Evolutionary conservation across 805 yeast species (phyloP), one percentile per base, ranked within the genome.

Genomic region (Metschnikowia proteae): DNA sequence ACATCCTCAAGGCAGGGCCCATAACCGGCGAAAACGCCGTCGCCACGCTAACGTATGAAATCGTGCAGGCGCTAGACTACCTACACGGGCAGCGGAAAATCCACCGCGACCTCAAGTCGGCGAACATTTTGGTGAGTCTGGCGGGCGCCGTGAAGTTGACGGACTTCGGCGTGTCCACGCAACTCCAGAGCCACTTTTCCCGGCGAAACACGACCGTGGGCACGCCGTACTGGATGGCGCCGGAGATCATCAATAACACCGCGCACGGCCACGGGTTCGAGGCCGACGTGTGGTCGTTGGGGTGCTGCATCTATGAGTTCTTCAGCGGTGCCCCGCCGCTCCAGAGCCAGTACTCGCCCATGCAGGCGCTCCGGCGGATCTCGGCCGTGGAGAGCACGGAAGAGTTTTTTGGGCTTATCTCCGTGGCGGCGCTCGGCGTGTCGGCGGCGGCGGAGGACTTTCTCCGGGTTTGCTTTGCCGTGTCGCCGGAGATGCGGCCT

Each of bases 221-320:
- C 0, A 80, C 84, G 0, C 84, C 84, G 0, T 79, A 79, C 56
- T 80, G 83, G 83, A 79, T 80, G 84, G 81, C 84, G 0, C 84
- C 84, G 0, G 84, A 80, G 48, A 79, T 80, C 1, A 79, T 80
- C 26, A 60, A 74, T 53, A 77, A 80, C 54, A 80, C 39, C 6
- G 22, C 78, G 52, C 80, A 82, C n/a, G 83, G 79, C 46, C 76
- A 73, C 54, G 62, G 69, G 46, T 72, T 52, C 54, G 76, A 80
- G 45, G 91, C 92, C 0, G 94, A 86, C 63, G 76, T 86, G 3
- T 86, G 94, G 94, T 83, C 88, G 6, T 67, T 86, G 50, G 94
- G 92, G 1, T 85, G 88, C 51, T 86, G 92, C 32, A 81, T 87
- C 2, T 82, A 82, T 48, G 95, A 86, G 60, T 65, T 86, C 52